phyloP scores from a whole-genome alignment of 495 filamentous ascomycete genomes.

The Neurospora sp. region DNA sequence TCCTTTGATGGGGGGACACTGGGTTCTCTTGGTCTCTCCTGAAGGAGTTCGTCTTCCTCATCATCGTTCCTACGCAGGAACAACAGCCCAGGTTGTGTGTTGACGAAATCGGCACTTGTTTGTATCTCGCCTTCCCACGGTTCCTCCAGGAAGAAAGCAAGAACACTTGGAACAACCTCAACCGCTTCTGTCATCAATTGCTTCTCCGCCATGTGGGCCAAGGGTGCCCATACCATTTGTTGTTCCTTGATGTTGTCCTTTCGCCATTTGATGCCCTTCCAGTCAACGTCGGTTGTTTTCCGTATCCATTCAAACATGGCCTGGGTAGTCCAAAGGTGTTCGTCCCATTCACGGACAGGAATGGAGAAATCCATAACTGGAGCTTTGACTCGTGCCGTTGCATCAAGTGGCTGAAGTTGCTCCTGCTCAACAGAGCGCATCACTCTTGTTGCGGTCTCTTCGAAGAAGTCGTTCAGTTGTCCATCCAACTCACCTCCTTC shows the following conservation, averaged over 20 bases:
- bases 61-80: conserved; percentile 40
- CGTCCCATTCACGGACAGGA: conserved; percentile 46
- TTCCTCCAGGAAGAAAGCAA: conserved; percentile 14
- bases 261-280: conserved; percentile 29
- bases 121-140: conserved; percentile 16
- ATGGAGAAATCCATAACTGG: conserved; percentile 53
- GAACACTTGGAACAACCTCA: conserved; percentile 15
- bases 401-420: conserved; percentile 47
- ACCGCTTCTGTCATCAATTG: conserved; percentile 22
- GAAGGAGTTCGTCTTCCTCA: conserved; percentile 34
- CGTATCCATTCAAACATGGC: conserved; percentile 24
- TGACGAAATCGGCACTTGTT: conserved; percentile 32
- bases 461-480: conserved; percentile 34
- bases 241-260: conserved; percentile 31
- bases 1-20: background rate
- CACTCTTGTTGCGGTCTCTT: conserved; percentile 32
- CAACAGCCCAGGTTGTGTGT: conserved; percentile 43
- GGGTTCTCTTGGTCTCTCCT: conserved; percentile 25
- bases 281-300: conserved; percentile 11
- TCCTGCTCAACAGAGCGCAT: conserved; percentile 48
- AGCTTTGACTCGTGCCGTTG: conserved; percentile 44
- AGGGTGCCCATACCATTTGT: conserved; percentile 39
- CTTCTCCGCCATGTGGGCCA: conserved; percentile 25
- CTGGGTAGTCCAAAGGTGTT: conserved; percentile 9
- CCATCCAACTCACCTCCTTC: conserved; percentile 21